Evolutionary conservation across 148 eudicot genomes (phyloP), one percentile per base, ranked within the genome.

Genomic region (Camellia granthamiana): DNA sequence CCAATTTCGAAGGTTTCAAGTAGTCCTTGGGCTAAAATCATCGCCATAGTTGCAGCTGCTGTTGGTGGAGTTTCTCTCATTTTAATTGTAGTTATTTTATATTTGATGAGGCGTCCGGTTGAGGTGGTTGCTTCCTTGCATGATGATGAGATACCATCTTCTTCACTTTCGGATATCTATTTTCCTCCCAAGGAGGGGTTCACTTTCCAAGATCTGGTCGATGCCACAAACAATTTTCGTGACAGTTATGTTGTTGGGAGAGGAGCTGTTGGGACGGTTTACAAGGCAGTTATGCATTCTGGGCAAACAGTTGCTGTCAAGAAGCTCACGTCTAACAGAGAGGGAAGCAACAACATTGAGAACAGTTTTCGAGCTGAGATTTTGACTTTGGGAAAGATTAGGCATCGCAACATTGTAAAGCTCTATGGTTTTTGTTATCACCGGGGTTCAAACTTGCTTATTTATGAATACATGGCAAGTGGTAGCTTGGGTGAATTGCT

Each of bases 401-500:
- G 99, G 85, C 99, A 96, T 74, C 91, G 97, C 54, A 96, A 96
- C 69, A 96, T 96, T 75, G 99, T 96, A 80, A 94, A 93, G 86
- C 86, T 96, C 0, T 94, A 87, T 63, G 99, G 99, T 23, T 96
- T 91, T 81, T 93, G 98, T 88, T 83, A 96, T 80, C 91, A 92
- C 78, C 97, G 94, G 66, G 94, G 95, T 66, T 92, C 94, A 7
- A 96, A 96, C 83, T 83, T 96, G 84, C 89, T 96, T 78, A 84
- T 96, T 7, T 96, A 96, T 62, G 99, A 96, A 90, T 91, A 92
- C 81, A 89, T 96, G 98, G 97, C 83, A 41, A 91, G 83, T 80
- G 99, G 99, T 78, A 96, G 99, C 83, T 87, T 96, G 88, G 99
- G 99, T 16, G 99, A 94, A 61, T 78, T 90, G 81, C 93, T 96